phyloP scores from a whole-genome alignment of 768 basidiomycete genomes.

The Trametes punicea region DNA sequence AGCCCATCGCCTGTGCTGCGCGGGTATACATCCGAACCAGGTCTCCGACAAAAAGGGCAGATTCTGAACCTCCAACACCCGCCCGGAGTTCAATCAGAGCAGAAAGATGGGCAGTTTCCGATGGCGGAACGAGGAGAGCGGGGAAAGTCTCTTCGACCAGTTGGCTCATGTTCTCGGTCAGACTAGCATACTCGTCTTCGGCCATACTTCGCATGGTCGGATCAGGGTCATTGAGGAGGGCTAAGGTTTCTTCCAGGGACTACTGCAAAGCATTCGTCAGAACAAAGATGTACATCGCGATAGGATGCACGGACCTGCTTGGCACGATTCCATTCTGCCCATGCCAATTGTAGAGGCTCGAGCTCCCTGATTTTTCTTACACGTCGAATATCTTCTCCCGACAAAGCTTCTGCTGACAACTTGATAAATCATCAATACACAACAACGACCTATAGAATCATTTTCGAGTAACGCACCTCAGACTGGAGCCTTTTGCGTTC shows the following conservation, averaged over 20 bases:
- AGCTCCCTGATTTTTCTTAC: slow-evolving; percentile 66
- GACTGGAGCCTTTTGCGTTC: slow-evolving; percentile 23
- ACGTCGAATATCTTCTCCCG: slow-evolving; percentile 50
- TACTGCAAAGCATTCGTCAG: slow-evolving; percentile 36
- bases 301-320: slow-evolving; percentile 45
- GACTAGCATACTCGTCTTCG: slow-evolving; percentile 53
- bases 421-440: slow-evolving; percentile 25
- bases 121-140: slow-evolving; percentile 67
- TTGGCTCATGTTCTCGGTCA: slow-evolving; percentile 34
- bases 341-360: slow-evolving; percentile 63
- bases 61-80: slow-evolving; percentile 90
- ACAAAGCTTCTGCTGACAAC: slow-evolving; percentile 53
- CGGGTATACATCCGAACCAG: slow-evolving; percentile 81
- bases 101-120: slow-evolving; percentile 60
- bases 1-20: slow-evolving; percentile 51
- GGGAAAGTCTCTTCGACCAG: slow-evolving; percentile 52
- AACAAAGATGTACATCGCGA: neutral
- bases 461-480: slow-evolving; percentile 14
- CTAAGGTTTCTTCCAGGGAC: slow-evolving; percentile 60
- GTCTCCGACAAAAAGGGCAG: slow-evolving; percentile 76
- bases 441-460: too few species aligned
- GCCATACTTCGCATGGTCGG: slow-evolving; percentile 73
- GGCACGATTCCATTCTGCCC: slow-evolving; percentile 59
- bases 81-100: slow-evolving; percentile 90
- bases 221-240: slow-evolving; percentile 71